Evolutionary conservation across 805 yeast species (phyloP), one percentile per base, ranked within the genome.

Genomic region (Sugiyamaella boreocaroliniensis): DNA sequence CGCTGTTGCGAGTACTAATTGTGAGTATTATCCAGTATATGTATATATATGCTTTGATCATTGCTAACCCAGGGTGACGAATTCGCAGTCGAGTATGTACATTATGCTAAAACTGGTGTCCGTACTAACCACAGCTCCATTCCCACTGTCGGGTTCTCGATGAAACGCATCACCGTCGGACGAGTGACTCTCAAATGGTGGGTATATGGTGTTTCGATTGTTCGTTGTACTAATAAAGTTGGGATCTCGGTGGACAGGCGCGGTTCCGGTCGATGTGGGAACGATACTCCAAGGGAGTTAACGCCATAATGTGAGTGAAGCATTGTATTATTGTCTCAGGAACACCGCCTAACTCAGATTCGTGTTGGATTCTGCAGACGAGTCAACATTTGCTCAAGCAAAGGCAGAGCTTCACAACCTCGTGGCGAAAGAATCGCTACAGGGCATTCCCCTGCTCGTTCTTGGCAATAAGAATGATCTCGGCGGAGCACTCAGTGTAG

Each of bases 201-300:
- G 29, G 67, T 40, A 10, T 29, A 10, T 29, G 32, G 10, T 26
- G 22, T 4, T 16, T 12, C 20, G 19, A 22, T 15, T 34, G 16
- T 20, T 10, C 29, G 26, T 18, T 20, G 16, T n/a, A 19, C 29
- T 19, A 15, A 29, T n/a, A 19, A n/a, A 64, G 69, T 59, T 68
- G 72, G 72, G 72, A 68, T 64, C 58, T 68, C 41, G 72, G 72
- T 9, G 72, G 72, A 1, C 72, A 68, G 55, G 71, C 72, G 7
- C 58, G 72, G 37, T 68, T 68, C 56, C 50, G 72, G 47, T 60
- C 69, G 29, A 68, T 68, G 72, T 68, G 72, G 72, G 72, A 69
- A 46, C 60, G 72, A 18, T 68, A 68, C 51, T 68, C 73, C 53
- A 60, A 65, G 47, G 71, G 71, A 10, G 70, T 66, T 48, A 61